Evolutionary conservation across 2,329 filamentous ascomycete species (phyloP), one percentile per base, ranked within the genome.

Genomic region (Helotiales sp.): DNA sequence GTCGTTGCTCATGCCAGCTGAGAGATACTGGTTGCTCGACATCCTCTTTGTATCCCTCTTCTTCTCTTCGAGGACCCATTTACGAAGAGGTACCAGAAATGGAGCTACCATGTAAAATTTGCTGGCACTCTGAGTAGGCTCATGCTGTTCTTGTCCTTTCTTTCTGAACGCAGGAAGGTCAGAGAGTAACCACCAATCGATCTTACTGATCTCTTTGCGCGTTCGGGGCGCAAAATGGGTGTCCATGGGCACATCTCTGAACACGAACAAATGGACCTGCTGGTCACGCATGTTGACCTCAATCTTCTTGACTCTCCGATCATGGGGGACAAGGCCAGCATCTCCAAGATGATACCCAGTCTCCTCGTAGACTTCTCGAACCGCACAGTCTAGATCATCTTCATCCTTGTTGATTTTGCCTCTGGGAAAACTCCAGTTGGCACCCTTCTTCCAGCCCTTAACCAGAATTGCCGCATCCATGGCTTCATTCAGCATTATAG

Each of bases 371-470:
- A 97, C 95, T 77, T 99, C 96, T 61, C 96, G 89, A 61, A 97
- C 86, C 26, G 96, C 96, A 79, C 96, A 99, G 77, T 96, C 93
- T 64, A 98, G 80, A 76, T 99, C 95, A 67, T 92, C 89, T 79
- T 99, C 96, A 75, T 97, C 93, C 80, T 97, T 97, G 83, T 97
- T 97, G 81, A 99, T 98, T 82, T 99, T 99, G 45, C 96, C 96
- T 60, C 95, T 84, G 0, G 96, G 96, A 67, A 99, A 99, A 78
- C 93, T 97, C 96, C 96, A 99, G 77, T 91, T 95, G 13, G 95
- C 92, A 37, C 91, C 90, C 78, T 97, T 98, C 83, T 98, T 99
- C 93, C 94, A 99, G 17, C 96, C 96, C 77, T 97, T 96, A 67
- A 99, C 96, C 50, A 99, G 84, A 15, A 99, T 88, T 0, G 93